phyloP scores from a whole-genome alignment of 1,284 basidiomycete species.

The Entoloma clypeatum region DNA sequence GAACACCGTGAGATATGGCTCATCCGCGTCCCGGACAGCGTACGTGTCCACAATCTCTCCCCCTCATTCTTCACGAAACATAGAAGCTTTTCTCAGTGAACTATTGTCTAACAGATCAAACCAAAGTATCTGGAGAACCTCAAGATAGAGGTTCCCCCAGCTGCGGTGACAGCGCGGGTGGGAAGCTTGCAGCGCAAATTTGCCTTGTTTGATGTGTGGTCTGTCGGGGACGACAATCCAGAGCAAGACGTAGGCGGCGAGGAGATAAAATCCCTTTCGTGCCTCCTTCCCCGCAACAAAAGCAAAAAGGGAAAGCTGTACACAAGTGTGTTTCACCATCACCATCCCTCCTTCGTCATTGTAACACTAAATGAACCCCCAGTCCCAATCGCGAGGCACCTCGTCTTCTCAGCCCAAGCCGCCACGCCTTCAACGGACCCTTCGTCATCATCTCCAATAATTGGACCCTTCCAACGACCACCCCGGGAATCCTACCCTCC shows the following conservation, averaged over 20 bases:
- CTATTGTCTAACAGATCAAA: slow-evolving; percentile 47
- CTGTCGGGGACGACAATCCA: slow-evolving; percentile 44
- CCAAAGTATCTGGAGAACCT: slow-evolving; percentile 54
- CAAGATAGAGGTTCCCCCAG: slow-evolving; percentile 41
- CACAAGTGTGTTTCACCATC: slow-evolving; percentile 47
- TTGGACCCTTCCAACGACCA: slow-evolving; percentile 44
- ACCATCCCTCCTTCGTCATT: slow-evolving; percentile 2
- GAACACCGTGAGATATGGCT: slow-evolving; percentile 66
- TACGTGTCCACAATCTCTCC: slow-evolving; percentile 34
- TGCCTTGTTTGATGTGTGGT: slow-evolving; percentile 60
- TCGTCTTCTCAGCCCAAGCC: slow-evolving; percentile 54
- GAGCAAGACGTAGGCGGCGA: slow-evolving; percentile 49
- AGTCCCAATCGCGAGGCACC: slow-evolving; percentile 50
- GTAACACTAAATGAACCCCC: slow-evolving; percentile 47
- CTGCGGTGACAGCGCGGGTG: slow-evolving; percentile 34
- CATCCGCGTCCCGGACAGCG: slow-evolving; percentile 61
- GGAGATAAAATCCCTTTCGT: slow-evolving; percentile 56
- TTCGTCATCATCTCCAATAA: slow-evolving; percentile 12
- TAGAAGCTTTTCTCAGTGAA: slow-evolving; percentile 5
- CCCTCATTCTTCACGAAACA: slow-evolving; percentile 2
- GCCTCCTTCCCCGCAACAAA: slow-evolving; percentile 60
- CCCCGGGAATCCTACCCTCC: slow-evolving; percentile 55
- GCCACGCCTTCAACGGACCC: slow-evolving; percentile 31
- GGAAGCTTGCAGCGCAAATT: slow-evolving; percentile 52
- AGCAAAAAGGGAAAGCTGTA: slow-evolving; percentile 57